A percentile compares a stretch with the other conserved stretches of the same genome.
Evolutionary conservation across 177 flowering plant species (phyloP).

Genomic region (Vitis hybrid): DNA sequence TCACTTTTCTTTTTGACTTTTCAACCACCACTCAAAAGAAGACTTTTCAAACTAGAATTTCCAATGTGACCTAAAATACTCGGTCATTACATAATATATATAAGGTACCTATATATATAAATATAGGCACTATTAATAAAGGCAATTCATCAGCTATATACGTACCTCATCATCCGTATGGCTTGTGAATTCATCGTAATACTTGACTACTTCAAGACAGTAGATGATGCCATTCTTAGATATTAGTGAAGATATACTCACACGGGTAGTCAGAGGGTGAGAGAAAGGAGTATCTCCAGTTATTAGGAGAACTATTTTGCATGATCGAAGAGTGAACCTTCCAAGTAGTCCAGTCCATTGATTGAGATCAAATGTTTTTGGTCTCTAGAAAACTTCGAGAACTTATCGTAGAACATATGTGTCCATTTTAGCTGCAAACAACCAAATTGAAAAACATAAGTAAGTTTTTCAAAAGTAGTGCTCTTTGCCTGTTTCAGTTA

Average conservation of each 20-base stretch:
- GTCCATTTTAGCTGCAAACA: neutral
- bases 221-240: conserved; percentile 41
- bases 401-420: conserved; percentile 17
- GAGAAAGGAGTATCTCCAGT: conserved; percentile 61
- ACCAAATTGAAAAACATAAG: too few relatives aligned
- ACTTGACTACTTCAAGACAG: conserved; percentile 56
- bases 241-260: conserved; percentile 30
- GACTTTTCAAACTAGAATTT: too few relatives aligned
- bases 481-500: too few relatives aligned
- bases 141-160: neutral
- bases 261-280: conserved; percentile 34
- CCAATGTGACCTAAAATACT: too few relatives aligned
- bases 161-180: conserved; percentile 33
- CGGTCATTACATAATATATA: too few relatives aligned
- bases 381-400: conserved; percentile 47
- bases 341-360: conserved; percentile 44
- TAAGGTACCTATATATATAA: too few relatives aligned
- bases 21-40: too few relatives aligned
- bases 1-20: too few relatives aligned
- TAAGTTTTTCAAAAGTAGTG: too few relatives aligned
- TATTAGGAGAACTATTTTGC: conserved; percentile 29
- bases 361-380: conserved; percentile 57
- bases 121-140: neutral
- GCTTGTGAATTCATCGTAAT: conserved; percentile 34
- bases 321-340: conserved; percentile 42